phyloP scores from a whole-genome alignment of 2,329 filamentous ascomycete species.

The Cercospora canescens region DNA sequence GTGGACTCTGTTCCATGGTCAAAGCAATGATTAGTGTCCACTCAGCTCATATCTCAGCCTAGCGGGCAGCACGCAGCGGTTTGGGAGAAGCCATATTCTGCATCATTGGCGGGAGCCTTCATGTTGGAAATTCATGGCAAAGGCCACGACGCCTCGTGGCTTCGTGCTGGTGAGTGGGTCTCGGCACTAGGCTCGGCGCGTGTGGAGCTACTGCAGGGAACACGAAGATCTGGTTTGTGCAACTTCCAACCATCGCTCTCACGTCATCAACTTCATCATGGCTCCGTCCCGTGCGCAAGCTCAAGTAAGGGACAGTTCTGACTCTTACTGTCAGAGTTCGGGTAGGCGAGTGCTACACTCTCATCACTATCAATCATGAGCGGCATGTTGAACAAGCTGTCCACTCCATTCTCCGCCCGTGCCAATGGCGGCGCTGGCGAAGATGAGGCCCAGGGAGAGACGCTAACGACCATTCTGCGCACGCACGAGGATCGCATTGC shows the following conservation, averaged over 20 bases:
- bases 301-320: neutral
- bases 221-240: constrained; percentile 3
- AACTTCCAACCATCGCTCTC: constrained; percentile 1
- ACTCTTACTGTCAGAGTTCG: neutral
- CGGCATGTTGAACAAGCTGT: neutral
- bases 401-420: neutral
- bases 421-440: constrained; percentile 12
- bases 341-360: neutral
- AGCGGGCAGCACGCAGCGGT: neutral
- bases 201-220: constrained; percentile 1
- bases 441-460: constrained; percentile 34
- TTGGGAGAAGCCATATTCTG: too few species aligned
- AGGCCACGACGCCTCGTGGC: constrained; percentile 1
- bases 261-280: constrained; percentile 4
- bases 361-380: neutral
- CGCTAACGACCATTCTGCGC: constrained; percentile 47
- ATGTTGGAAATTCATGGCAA: neutral
- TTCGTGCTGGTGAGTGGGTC: neutral
- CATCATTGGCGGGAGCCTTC: neutral
- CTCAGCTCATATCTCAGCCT: neutral
- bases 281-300: neutral
- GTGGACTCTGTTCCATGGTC: constrained; percentile 49
- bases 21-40: neutral
- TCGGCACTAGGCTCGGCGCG: neutral
- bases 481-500: constrained; percentile 45